Evolutionary conservation across 345 rosid species (phyloP), one percentile per base, ranked within the genome.

Genomic region (Theobroma cacao): DNA sequence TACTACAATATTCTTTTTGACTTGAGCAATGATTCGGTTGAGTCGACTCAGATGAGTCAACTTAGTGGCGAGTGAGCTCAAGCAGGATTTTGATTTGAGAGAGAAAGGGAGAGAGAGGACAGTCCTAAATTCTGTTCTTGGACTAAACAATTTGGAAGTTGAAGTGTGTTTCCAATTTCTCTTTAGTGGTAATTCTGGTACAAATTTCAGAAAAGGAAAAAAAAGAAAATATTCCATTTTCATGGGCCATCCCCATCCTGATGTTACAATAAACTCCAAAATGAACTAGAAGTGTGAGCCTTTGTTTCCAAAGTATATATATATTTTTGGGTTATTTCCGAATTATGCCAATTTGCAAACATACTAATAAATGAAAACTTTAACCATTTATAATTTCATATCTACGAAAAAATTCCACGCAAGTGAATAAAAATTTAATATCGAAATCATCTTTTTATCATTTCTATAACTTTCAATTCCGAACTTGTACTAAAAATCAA

Each of bases 51-150:
- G 41, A 28, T 65, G 86, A 80, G 85, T 80, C 85, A 70, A 81
- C 81, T 80, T 75, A 2, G 67, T 34, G 12, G 68, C 78, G 84
- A 87, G 81, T 79, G 89, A 86, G 91, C 89, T 84, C 83, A 80
- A 75, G 75, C 78, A 34, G 72, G 66, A 65, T 79, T 79, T 50
- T 71, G 75, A 38, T 52, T 69, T 43, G 75, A 36, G 33, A 41
- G 53, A n/a, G n/a, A n/a, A n/a, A n/a, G n/a, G n/a, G n/a, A n/a
- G n/a, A n/a, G n/a, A n/a, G n/a, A n/a, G n/a, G n/a, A n/a, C n/a
- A n/a, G 30, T 62, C 78, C 40, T 55, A 41, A 28, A 11, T 61
- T 59, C 22, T 31, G 22, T 70, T 36, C 4, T 15, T 55, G 18
- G 41, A 28, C 38, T 75, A 81, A 66, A n/a, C n/a, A 69, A 72